Evolutionary conservation across 2,329 filamentous ascomycete genomes (phyloP), one percentile per base, ranked within the genome.

Genomic region (Ceratocystis harringtonii): DNA sequence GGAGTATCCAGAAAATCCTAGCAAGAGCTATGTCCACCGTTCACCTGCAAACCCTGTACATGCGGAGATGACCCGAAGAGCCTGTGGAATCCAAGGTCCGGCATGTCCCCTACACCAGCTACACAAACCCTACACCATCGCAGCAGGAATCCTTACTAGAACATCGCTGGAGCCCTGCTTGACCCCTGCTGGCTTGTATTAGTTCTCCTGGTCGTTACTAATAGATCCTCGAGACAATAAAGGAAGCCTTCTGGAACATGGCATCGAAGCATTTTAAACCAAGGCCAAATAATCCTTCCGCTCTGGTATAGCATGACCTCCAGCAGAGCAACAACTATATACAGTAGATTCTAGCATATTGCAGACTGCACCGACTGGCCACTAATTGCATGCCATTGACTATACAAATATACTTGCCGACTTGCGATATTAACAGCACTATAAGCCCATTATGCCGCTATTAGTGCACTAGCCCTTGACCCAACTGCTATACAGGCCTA

Each of bases 191-290:
- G 12, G 36, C 36, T 15, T 41, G 3, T 41, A 12, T 41, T 41
- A 41, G 36, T 15, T 41, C 36, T 41, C 60, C 60, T 62, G 60
- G 28, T 41, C 36, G 36, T 41, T 41, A 41, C 36, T 41, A 12
- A 41, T 41, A 41, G 25, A 64, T 57, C 48, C 50, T 32, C 32
- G 30, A 57, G n/a, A 19, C 30, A 22, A 19, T 30, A 15, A 57
- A 19, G 17, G 55, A 65, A 65, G 60, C 19, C 57, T 65, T 65
- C 64, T 65, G 55, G 64, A 65, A 65, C 64, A 65, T 32, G 41
- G 44, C 36, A 61, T 65, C 3, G 64, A 65, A 65, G 57, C 57
- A 50, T 62, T 5, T 32, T 32, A 48, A 62, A 58, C 28, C n/a
- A 12, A 32, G 55, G 17, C 30, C 30, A 25, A 36, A 12, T 36